Base-by-base conservation (phyloP, 345 rosid species). In the Salix arbutifolia region DNA sequence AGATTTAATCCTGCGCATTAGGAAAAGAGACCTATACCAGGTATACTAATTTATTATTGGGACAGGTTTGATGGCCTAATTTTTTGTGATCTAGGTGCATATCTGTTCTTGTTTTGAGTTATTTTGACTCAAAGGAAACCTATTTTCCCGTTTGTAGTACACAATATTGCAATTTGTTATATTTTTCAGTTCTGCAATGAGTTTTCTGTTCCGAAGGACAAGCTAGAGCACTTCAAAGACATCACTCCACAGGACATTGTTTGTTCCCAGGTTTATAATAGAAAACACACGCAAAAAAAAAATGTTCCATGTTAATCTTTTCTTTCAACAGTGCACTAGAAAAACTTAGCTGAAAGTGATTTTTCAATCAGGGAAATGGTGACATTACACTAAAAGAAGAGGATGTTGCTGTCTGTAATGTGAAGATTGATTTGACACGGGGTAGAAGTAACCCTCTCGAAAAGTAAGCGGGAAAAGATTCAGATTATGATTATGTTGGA, bases 381-480 rank as follows among this genome's bases (percentile, higher is more conserved):
- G 76, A 56, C 33, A 28, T 71, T 53, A 70, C 80, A 25, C 71
- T 88, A 28, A 81, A 84, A 71, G 88, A 88, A 79, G 91, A 88
- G 67, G 91, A 88, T 84, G 74, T 84, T 79, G 77, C 74, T 33
- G 91, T 88, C 42, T 76, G 79, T 75, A 81, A 52, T 74, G 72
- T 77, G n/a, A 83, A 80, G 74, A 88, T 86, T 64, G 84, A 88
- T 80, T 84, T 86, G 76, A 88, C 91, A 56, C 84, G 84, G 50
- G 89, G 89, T 79, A 84, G 67, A 70, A 74, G 64, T 16, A 83
- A 84, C 68, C 91, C 89, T 62, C 85, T 88, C 13, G 77, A 81
- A 78, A 79, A 86, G 89, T 88, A 84, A 16, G 69, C 28, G 4
- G 46, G 68, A 44, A 65, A 40, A 30, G 75, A 62, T 11, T 10